Evolutionary conservation across 2,329 filamentous ascomycete genomes (phyloP), one percentile per base, ranked within the genome.

Genomic region (Diaporthe citriasiana): DNA sequence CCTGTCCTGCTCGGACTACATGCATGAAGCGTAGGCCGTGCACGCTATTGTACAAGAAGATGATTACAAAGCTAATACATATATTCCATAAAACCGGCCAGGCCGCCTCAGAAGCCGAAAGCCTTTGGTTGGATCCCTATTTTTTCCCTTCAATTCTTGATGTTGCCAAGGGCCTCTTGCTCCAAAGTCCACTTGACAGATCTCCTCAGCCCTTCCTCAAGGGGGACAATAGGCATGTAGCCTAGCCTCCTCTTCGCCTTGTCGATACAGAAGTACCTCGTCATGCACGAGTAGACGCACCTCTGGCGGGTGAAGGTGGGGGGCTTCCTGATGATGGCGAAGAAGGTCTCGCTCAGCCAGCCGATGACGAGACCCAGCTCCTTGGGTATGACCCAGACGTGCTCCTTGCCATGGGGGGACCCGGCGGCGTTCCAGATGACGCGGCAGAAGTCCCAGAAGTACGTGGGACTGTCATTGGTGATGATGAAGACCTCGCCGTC

Each of bases 401-500:
- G 84, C 66, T 87, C 85, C 7, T 85, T 88, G 27, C 89, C 89
- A 73, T 84, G 83, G 10, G 84, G 81, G 73, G 83, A 86, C 47
- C 91, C 91, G 15, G 89, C 89, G 55, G 87, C 88, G 76, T 85
- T 85, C 94, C 94, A 98, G 60, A 98, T 88, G 51, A 92, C 91
- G 53, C 94, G 89, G 74, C 93, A 91, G 81, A 97, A 93, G 83
- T 97, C 95, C 91, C 97, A 97, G 83, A 98, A 97, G 82, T 96
- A 96, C 27, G 97, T 88, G 7, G 96, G 96, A 78, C 91, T 87
- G 83, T 95, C 94, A 82, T 98, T 98, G 73, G 95, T 97, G 80
- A 98, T 90, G 84, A 98, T 92, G 86, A 98, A 96, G 68, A 92
- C 92, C 82, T 98, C 92, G 74, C 96, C 97, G 81, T 95, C 94